Evolutionary conservation across 2,329 filamentous ascomycete species (phyloP), one percentile per base, ranked within the genome.

Genomic region (Colletotrichum eremochloae): DNA sequence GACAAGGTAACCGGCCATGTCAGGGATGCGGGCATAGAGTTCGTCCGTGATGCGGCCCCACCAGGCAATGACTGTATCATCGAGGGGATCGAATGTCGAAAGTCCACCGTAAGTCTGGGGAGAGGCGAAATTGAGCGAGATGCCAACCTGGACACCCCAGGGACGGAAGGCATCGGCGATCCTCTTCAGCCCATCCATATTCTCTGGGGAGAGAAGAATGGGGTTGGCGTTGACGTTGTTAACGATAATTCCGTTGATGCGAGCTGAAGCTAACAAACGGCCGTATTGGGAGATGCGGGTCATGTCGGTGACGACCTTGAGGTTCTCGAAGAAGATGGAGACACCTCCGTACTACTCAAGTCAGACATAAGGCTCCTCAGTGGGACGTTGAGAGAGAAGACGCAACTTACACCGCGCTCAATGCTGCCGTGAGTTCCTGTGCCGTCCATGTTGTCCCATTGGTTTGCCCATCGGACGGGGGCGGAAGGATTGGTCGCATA

Each of bases 201-300:
- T 93, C 18, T 81, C 78, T 1, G 84, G 76, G 5, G 80, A 89
- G 12, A 93, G 81, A 0, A 92, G 81, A 0, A 83, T 84, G 2
- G 87, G 83, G 75, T 93, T 90, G 5, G 92, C 91, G 75, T 94
- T 94, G 76, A 93, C 92, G 70, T 94, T 94, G 81, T 93, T 94
- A 76, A 93, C 84, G 3, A 93, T 81, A 12, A 92, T 84, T 0
- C 85, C 92, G 74, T 94, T 94, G 75, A 94, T 81, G 18, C 90
- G 83, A 42, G 93, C 86, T 0, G 91, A 93, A 3, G 91, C 87
- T 18, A 93, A 81, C 3, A 94, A 84, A 1, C 91, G 90, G 1
- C 89, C 91, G 74, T 93, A 93, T 74, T 91, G 84, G 6, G 84
- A 81, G 0, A 87, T 89, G 0, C 91, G 88, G 1, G 87, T 89